Conservation (phyloP, 2,329 filamentous ascomycete genomes). For the Aureobasidium sp. region DNA sequence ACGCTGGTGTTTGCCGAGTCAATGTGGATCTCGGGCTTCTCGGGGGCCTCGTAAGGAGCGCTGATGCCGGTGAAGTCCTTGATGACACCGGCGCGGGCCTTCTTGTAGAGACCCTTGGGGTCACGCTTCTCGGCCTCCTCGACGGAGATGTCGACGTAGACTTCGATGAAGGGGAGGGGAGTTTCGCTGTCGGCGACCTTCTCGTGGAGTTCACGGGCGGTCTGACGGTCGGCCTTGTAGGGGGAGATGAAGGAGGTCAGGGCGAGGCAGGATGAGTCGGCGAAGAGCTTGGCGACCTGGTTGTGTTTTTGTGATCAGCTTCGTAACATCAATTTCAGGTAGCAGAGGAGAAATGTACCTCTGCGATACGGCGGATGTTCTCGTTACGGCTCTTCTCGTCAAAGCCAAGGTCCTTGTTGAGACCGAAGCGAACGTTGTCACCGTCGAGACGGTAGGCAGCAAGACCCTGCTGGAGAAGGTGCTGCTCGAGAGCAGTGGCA, state of each 20-base stretch:
- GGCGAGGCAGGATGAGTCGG: constrained; percentile 77
- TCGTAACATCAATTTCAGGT: neutral
- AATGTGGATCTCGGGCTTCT: constrained; percentile 79
- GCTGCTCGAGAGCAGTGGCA: constrained; percentile 92
- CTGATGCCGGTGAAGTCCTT: constrained; percentile 96
- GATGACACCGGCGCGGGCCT: constrained; percentile 86
- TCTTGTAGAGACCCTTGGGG: constrained; percentile 97
- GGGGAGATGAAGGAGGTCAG: constrained; percentile 97
- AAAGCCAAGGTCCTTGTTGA: constrained; percentile 97
- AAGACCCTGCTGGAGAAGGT: constrained; percentile 77
- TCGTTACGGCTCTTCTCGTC: constrained; percentile 88
- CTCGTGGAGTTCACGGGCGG: constrained; percentile 73
- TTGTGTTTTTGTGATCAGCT: neutral
- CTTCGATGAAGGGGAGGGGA: constrained; percentile 81
- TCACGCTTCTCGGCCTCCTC: constrained; percentile 91
- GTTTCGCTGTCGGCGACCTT: constrained; percentile 46
- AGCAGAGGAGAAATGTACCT: constrained; percentile 36
- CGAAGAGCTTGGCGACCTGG: constrained; percentile 88
- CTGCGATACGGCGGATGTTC: constrained; percentile 94
- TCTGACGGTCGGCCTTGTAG: constrained; percentile 76
- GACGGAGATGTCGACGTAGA: constrained; percentile 84
- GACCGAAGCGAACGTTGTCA: constrained; percentile 95
- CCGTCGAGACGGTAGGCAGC: constrained; percentile 90
- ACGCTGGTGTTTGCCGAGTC: constrained; percentile 73
- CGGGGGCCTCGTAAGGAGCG: constrained; percentile 87